Evolutionary conservation across 1,284 basidiomycete species (phyloP).

Genomic region (Coriolopsis trogii): DNA sequence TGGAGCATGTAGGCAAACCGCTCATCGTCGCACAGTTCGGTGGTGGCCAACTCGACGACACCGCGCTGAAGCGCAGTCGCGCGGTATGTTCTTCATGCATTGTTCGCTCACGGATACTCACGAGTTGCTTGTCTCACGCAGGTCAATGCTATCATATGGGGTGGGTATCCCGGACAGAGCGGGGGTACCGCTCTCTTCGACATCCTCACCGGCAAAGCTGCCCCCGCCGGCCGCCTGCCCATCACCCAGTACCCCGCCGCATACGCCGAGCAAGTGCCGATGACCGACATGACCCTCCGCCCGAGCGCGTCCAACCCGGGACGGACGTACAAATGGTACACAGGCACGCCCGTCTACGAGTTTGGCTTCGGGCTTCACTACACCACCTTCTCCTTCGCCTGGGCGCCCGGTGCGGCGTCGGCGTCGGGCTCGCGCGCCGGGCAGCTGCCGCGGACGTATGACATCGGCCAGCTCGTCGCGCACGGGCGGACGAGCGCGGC

Average conservation of each 20-base stretch:
- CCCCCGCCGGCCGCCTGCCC: constrained; percentile 56
- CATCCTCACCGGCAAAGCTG: constrained; percentile 49
- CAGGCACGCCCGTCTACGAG: constrained; percentile 48
- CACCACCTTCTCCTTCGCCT: constrained; percentile 49
- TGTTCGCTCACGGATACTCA: not conserved
- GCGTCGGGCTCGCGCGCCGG: constrained; percentile 7
- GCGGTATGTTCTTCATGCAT: constrained; percentile 36
- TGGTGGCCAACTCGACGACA: constrained; percentile 56
- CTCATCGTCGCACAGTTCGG: constrained; percentile 58
- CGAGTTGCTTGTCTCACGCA: constrained; percentile 20
- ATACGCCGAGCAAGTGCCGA: constrained; percentile 50
- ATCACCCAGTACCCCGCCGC: constrained; percentile 56
- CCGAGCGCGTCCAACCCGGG: constrained; percentile 51
- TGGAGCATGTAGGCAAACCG: constrained; percentile 50
- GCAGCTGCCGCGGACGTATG: constrained; percentile 38
- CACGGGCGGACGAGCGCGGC: constrained; percentile 26
- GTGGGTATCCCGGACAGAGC: constrained; percentile 56
- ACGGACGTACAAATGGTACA: constrained; percentile 62
- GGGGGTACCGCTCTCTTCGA: constrained; percentile 55
- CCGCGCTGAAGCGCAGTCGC: constrained; percentile 45
- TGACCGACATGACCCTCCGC: constrained; percentile 61
- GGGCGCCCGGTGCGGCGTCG: no score
- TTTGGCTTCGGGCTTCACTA: constrained; percentile 58
- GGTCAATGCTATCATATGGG: constrained; percentile 59
- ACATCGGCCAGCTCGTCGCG: constrained; percentile 44